Evolutionary conservation across 2,329 filamentous ascomycete species (phyloP).

Genomic region (Fusarium irregulare): DNA sequence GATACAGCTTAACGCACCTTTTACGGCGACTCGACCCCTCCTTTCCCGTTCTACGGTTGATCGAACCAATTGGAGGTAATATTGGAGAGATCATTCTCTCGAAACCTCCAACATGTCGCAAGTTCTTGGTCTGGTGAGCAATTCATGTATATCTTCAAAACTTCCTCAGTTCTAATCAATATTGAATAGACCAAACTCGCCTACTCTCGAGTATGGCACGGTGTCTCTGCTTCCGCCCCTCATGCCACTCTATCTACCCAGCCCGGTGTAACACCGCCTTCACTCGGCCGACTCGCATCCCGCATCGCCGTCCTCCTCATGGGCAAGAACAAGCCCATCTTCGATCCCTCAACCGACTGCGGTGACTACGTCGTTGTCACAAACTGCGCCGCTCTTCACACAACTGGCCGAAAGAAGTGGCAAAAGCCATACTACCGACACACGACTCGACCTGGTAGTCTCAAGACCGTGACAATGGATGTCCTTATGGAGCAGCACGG

Average conservation of each 20-base stretch:
- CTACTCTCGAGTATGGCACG: conserved; percentile 96
- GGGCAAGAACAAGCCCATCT: conserved; percentile 99
- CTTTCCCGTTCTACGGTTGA: conserved; percentile 22
- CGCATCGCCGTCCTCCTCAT: conserved; percentile 89
- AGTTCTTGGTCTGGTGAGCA: conserved; percentile 76
- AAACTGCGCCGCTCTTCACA: conserved; percentile 86
- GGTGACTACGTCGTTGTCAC: conserved; percentile 98
- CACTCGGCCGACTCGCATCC: conserved; percentile 90
- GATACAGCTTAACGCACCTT: conserved; percentile 37
- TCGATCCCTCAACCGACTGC: conserved; percentile 96
- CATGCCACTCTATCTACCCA: conserved; percentile 70
- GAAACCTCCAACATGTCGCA: conserved; percentile 73
- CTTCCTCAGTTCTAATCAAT: conserved; percentile 25
- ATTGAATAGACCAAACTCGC: conserved; percentile 84
- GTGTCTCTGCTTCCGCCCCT: conserved; percentile 76
- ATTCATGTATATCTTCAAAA: conserved; percentile 11
- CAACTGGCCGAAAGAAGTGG: conserved; percentile 90
- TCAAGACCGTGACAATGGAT: conserved; percentile 94
- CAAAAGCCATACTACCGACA: conserved; percentile 98
- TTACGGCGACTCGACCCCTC: conserved; percentile 27
- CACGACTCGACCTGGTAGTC: conserved; percentile 86
- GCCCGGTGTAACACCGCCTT: conserved; percentile 72
- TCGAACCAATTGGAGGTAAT: conserved; percentile 19
- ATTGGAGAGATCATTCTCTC: conserved; percentile 37
- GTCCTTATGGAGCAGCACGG: conserved; percentile 93